phyloP scores from a whole-genome alignment of 768 basidiomycete species.

The Chiua virens region DNA sequence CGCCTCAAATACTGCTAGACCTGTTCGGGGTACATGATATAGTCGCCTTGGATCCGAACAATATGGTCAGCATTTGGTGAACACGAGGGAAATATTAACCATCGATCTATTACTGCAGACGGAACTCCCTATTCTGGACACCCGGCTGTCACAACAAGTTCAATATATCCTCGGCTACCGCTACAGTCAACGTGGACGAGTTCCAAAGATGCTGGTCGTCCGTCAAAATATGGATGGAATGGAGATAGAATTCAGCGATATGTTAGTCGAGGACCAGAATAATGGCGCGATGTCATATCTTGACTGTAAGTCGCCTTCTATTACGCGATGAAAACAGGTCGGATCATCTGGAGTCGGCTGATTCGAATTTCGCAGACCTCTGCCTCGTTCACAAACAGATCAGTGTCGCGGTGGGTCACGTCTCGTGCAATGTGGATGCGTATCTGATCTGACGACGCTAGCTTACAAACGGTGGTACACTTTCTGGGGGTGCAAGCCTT shows the following conservation, averaged over 20 bases:
- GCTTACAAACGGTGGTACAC: constrained; percentile 33
- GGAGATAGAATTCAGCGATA: constrained; percentile 95
- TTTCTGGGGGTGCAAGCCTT: constrained; percentile 23
- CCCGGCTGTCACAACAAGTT: constrained; percentile 79
- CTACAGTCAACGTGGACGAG: constrained; percentile 51
- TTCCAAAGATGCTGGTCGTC: constrained; percentile 67
- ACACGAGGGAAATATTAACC: not conserved
- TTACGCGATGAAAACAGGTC: not conserved
- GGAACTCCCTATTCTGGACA: constrained; percentile 67
- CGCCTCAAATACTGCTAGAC: constrained; percentile 79
- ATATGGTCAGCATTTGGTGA: constrained; percentile 52
- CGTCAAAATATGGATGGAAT: constrained; percentile 91
- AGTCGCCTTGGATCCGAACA: constrained; percentile 55
- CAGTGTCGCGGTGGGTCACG: constrained; percentile 23
- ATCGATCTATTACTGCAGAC: constrained; percentile 43
- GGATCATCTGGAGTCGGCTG: not conserved
- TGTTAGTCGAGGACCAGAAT: constrained; percentile 96
- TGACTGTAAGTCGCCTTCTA: constrained; percentile 62
- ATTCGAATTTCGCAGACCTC: constrained; percentile 21
- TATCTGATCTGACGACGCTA: constrained; percentile 9
- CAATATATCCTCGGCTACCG: constrained; percentile 81
- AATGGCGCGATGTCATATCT: constrained; percentile 92
- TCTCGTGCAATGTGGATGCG: not conserved
- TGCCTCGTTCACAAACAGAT: constrained; percentile 37
- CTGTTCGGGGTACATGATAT: constrained; percentile 85